These are phyloP conservation scores for Phytophthora agathidicida DNA, from an alignment of 352 stramenopile genomes.

Conservation along the genomic window DNA sequence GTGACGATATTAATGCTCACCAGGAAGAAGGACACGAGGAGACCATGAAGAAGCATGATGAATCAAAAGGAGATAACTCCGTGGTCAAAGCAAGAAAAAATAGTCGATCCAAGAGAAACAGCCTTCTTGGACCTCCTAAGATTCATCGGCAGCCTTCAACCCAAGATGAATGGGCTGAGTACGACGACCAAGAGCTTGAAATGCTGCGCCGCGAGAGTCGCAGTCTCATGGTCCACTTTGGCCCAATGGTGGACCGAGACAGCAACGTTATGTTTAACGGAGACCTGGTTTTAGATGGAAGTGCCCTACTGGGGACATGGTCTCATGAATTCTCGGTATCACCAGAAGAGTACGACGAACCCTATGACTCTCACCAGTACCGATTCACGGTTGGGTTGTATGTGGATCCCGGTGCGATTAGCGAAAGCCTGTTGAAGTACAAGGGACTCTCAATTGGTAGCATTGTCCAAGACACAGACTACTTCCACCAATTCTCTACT, in stretches of 20 bases:
- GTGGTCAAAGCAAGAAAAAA: constrained; percentile 22
- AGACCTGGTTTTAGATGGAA: constrained; percentile 60
- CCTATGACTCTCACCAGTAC: constrained; percentile 42
- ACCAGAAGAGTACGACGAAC: constrained; percentile 37
- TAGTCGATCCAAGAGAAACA: constrained; percentile 19
- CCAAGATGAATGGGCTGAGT: constrained; percentile 65
- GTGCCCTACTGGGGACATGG: constrained; percentile 70
- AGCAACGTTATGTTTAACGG: constrained; percentile 67
- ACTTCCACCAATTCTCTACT: constrained; percentile 68
- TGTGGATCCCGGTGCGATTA: constrained; percentile 61
- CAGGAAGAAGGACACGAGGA: constrained; percentile 11
- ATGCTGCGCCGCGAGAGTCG: constrained; percentile 66
- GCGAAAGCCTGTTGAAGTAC: constrained; percentile 78
- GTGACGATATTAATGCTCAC: background rate
- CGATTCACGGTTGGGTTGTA: constrained; percentile 73
- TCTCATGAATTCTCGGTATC: constrained; percentile 62
- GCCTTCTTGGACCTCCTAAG: constrained; percentile 2
- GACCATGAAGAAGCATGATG: constrained; percentile 7
- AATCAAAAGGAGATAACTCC: background rate
- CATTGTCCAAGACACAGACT: constrained; percentile 79
- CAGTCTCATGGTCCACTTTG: constrained; percentile 65
- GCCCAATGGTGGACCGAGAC: constrained; percentile 68
- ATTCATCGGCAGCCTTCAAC: constrained; percentile 40
- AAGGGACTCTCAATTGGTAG: constrained; percentile 81
- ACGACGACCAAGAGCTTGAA: constrained; percentile 72